phyloP scores from a whole-genome alignment of 202 grass and related monocot genomes.

The Cymbopogon flexuosus region DNA sequence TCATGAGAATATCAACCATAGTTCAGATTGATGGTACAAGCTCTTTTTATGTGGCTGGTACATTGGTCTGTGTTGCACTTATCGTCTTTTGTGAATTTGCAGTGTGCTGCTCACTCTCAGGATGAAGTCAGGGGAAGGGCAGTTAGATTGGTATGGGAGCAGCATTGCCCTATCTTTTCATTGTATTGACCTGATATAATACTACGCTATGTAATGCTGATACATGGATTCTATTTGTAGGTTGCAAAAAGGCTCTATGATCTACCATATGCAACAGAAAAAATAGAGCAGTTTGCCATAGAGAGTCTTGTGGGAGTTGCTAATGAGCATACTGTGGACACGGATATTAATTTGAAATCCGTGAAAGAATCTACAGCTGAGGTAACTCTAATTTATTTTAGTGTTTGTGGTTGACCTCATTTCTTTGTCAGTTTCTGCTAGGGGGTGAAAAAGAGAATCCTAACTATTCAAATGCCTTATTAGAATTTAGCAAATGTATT shows the following conservation, averaged over 20 bases:
- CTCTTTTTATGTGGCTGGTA: neutral
- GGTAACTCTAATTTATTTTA: constrained; percentile 45
- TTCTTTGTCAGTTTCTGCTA: constrained; percentile 2
- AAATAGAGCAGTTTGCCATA: constrained; percentile 77
- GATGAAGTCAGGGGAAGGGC: constrained; percentile 92
- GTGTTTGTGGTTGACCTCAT: neutral
- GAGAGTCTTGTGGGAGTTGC: constrained; percentile 66
- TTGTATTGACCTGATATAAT: constrained; percentile 14
- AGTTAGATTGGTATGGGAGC: constrained; percentile 66
- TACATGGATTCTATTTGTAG: constrained; percentile 35
- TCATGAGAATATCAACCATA: neutral
- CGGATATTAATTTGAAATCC: constrained; percentile 37
- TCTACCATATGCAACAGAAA: constrained; percentile 64
- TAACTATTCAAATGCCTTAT: neutral
- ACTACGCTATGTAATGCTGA: constrained; percentile 6
- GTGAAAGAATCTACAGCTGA: constrained; percentile 49
- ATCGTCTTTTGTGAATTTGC: constrained; percentile 35
- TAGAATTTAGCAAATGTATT: constrained; percentile 2
- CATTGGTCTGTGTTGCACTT: constrained; percentile 15
- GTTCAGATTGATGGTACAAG: neutral
- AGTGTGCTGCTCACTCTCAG: constrained; percentile 89
- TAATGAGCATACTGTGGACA: constrained; percentile 44
- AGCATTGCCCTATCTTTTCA: constrained; percentile 22
- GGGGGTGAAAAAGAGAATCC: neutral
- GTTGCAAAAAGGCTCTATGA: constrained; percentile 81